Evolutionary conservation across 495 filamentous ascomycete species (phyloP), one percentile per base, ranked within the genome.

Genomic region (Podospora sp.): DNA sequence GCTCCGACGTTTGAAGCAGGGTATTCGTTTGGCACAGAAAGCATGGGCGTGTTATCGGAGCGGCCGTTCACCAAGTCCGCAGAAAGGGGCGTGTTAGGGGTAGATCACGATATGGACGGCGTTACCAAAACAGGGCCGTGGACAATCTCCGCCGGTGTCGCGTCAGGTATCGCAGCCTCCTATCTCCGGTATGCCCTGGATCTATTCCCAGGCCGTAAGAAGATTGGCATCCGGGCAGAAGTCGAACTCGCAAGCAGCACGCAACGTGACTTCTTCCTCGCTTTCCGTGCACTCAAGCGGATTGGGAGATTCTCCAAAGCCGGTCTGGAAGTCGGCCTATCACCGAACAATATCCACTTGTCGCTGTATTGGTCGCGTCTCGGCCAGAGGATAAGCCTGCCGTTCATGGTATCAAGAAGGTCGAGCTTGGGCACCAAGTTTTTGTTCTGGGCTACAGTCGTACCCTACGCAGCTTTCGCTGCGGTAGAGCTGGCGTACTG

Each of bases 381-480:
- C 8, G 77, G 77, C 4, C 77, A 80, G 66, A 66, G 73, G 12
- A 70, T 81, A 52, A 62, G 68, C 11, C 25, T 81, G 5, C 79
- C 79, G 0, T 55, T 81, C 26, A 55, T 73, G 20, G 29, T 77
- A 12, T 69, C 73, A 0, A 63, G 69, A 18, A 59, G 65, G 16
- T 56, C 70, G 12, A 71, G 69, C 14, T 20, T 71, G 14, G 60
- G 21, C 57, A 46, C 60, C 8, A 65, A 64, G 35, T 57, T 77
- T n/a, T 60, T 77, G 16, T 71, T 80, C 33, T 76, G 73, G 60
- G 81, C 76, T 5, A 72, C 80, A 7, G 66, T 85, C 33, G 68
- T 83, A 9, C 85, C 86, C 0, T 85, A 84, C 73, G 66, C 80
- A 12, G 72, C 79, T 20, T 83, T 87, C 60, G 80, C 83, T 16